Evolutionary conservation across 208 protist species (phyloP), one percentile per base, ranked within the genome.

Genomic region (Acanthamoeba healyi): DNA sequence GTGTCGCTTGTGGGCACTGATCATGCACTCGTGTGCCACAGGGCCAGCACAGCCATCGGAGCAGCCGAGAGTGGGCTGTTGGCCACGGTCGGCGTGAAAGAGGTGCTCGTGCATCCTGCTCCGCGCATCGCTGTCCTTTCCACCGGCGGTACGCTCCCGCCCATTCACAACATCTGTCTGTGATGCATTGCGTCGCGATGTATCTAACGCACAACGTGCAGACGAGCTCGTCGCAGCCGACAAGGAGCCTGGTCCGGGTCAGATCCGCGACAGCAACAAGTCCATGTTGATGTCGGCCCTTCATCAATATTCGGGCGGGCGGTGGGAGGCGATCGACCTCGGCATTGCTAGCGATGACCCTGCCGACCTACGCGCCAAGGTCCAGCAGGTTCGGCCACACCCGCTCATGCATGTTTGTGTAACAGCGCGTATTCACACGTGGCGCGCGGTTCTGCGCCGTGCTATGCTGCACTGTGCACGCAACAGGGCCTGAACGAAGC

Each of bases 41-140:
- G 81, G 9, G 81, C 81, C 42, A 87, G 94, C 42, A 89, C 72
- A 12, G 36, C 63, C 58, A 51, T 97, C 24, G 95, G 96, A 6
- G 61, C 91, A 12, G 58, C 95, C 24, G 96, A 97, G n/a, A 77
- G 96, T 29, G 96, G 96, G 12, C 34, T 97, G 26, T 32, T 96
- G 0, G 96, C 95, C 26, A 95, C 95, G 15, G 89, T 97, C 24
- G 96, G 96, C 1, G 29, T 54, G 22, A 14, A 32, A 17, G 4
- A 61, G 24, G 74, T 96, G 9, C 9, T 24, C 15, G 96, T 96
- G 0, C 63, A 44, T 6, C 92, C 81, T 2, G 22, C 67, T 70
- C 95, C 96, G 32, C 34, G 3, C 6, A 54, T 96, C 49, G 88
- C 96, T 9, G 63, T 95, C 0, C 46, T 96, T 58, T 95, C 94